Evolutionary conservation across 192 early-diverging fungal genomes (phyloP).

Genomic region (Dispira simplex): DNA sequence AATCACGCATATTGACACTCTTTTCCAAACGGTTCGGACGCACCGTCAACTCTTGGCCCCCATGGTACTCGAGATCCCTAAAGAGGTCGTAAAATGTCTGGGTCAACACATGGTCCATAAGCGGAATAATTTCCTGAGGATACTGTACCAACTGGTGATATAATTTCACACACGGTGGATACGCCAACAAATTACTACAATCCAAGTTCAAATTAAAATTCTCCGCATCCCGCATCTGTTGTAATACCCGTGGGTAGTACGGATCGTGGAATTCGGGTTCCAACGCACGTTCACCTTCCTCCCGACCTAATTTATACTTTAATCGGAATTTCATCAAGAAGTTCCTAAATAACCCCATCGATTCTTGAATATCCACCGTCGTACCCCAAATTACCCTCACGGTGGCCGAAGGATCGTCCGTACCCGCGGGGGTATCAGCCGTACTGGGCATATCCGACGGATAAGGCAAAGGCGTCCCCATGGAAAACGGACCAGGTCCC

Average conservation of each 20-base stretch:
- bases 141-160: conserved; percentile 82
- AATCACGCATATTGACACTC: conserved; percentile 80
- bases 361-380: conserved; percentile 73
- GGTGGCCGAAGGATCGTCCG: conserved; percentile 20
- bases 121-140: conserved; percentile 89
- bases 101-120: conserved; percentile 79
- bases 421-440: conserved; percentile 1
- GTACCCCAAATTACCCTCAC: conserved; percentile 84
- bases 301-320: background rate
- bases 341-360: conserved; percentile 59
- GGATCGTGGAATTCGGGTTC: conserved; percentile 19
- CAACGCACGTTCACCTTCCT: conserved; percentile 8
- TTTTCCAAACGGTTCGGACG: conserved; percentile 74
- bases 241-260: conserved; percentile 62
- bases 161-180: conserved; percentile 37
- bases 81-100: conserved; percentile 54
- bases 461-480: background rate
- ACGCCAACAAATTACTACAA: conserved; percentile 63
- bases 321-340: conserved; percentile 64
- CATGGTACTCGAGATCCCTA: conserved; percentile 36
- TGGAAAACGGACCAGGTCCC: background rate
- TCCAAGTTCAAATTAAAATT: conserved; percentile 76
- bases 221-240: conserved; percentile 49
- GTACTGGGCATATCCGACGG: conserved; percentile 8
- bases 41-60: conserved; percentile 41